A percentile compares a stretch with the other conserved stretches of the same genome.
Evolutionary conservation across 2,329 filamentous ascomycete genomes (phyloP).

Genomic region (Orbilia ellipsospora): DNA sequence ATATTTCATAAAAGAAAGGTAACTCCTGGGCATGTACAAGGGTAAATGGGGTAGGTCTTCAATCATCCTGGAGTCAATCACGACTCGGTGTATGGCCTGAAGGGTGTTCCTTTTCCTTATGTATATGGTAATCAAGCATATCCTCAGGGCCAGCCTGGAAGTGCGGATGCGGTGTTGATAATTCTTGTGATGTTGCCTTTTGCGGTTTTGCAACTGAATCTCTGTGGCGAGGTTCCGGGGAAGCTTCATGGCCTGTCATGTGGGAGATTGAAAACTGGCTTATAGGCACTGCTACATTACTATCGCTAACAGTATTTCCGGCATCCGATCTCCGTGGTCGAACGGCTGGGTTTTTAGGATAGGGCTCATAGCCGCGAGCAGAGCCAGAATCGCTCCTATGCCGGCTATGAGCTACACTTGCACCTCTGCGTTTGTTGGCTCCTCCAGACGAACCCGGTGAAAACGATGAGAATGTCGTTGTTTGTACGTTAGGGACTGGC

Average conservation of each 20-base stretch:
- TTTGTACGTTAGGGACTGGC: constrained; percentile 19
- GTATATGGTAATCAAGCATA: constrained; percentile 29
- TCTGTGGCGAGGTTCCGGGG: constrained; percentile 19
- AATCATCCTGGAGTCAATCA: too few species aligned
- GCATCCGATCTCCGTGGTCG: constrained; percentile 56
- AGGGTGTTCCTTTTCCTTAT: constrained; percentile 32
- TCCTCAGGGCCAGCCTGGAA: constrained; percentile 48
- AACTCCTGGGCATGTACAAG: too few species aligned
- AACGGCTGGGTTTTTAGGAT: constrained; percentile 51
- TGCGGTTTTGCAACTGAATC: constrained; percentile 24
- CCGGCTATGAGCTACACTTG: constrained; percentile 56
- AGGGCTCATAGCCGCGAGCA: constrained; percentile 57
- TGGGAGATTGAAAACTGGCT: constrained; percentile 48
- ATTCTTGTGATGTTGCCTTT: constrained; percentile 16
- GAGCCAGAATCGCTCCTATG: constrained; percentile 58
- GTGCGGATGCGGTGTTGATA: constrained; percentile 25
- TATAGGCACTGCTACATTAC: not conserved
- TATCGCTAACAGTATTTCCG: constrained; percentile 3
- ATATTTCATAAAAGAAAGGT: too few species aligned
- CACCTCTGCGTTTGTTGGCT: constrained; percentile 54
- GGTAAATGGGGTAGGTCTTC: too few species aligned
- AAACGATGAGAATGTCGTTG: constrained; percentile 54
- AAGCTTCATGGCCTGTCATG: constrained; percentile 31
- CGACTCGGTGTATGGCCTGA: too few species aligned
- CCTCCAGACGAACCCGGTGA: constrained; percentile 55